A percentile compares a stretch with the other conserved stretches of the same genome.
Evolutionary conservation across 345 rosid genomes (phyloP).

Genomic region (Pugionium cornutum): DNA sequence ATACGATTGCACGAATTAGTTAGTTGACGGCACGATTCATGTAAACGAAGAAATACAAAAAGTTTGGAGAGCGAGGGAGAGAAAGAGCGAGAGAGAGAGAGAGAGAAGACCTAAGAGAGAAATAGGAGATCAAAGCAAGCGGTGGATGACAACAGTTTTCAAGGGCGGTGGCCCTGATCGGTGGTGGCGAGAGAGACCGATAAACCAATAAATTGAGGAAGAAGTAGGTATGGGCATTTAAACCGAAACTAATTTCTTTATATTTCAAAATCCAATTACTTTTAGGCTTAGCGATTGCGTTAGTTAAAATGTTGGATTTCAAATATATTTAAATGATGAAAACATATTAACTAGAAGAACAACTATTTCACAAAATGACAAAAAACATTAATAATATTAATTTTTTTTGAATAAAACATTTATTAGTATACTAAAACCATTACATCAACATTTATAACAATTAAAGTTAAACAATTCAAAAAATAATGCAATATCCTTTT

Average conservation of each 20-base stretch:
- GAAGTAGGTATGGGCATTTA: constrained; percentile 37
- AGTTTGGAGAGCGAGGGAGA: not conserved
- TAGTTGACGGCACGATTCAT: constrained; percentile 7
- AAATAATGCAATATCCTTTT: too few relatives aligned
- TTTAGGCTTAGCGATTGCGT: constrained; percentile 15
- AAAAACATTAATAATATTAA: too few relatives aligned
- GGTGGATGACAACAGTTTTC: constrained; percentile 12
- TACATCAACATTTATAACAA: too few relatives aligned
- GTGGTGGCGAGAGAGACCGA: constrained; percentile 32
- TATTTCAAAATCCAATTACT: not conserved
- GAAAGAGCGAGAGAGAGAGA: too few relatives aligned
- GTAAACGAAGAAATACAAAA: not conserved
- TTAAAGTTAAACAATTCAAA: too few relatives aligned
- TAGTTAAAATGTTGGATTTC: not conserved
- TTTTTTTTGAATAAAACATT: too few relatives aligned
- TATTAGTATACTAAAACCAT: too few relatives aligned
- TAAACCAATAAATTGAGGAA: constrained; percentile 9
- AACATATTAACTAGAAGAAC: not conserved
- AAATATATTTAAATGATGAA: too few relatives aligned
- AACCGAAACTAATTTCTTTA: constrained; percentile 1
- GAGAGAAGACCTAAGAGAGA: not conserved
- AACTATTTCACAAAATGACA: too few relatives aligned
- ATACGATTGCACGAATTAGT: constrained; percentile 1
- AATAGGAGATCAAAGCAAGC: constrained; percentile 30
- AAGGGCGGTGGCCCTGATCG: constrained; percentile 34